Evolutionary conservation across 306 rosid species (phyloP).

Genomic region (Cucurbita pepo): DNA sequence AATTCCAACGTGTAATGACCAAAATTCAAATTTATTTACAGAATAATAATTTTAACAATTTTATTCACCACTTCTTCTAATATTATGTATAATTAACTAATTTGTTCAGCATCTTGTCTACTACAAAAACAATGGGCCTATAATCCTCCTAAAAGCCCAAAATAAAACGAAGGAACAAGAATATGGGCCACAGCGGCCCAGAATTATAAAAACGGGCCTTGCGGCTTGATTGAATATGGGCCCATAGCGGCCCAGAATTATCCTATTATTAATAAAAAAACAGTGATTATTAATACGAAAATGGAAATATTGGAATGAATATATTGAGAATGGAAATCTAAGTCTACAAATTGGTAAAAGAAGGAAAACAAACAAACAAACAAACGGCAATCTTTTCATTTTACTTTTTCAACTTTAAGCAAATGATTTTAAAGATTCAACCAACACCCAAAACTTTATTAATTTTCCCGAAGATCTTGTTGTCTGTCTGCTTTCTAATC

Average conservation of each 20-base stretch:
- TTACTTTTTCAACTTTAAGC: neutral
- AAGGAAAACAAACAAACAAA: neutral
- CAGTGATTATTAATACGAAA: neutral
- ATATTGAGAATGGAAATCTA: neutral
- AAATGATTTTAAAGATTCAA: neutral
- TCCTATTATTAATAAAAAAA: neutral
- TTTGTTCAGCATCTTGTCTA: neutral
- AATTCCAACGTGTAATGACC: no score
- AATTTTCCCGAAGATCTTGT: neutral
- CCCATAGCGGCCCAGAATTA: neutral
- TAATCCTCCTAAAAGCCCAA: neutral
- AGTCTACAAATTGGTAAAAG: neutral
- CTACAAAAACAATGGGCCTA: neutral
- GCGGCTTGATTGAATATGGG: neutral
- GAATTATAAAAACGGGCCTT: neutral
- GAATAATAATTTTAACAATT: no score
- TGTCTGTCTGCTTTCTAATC: constrained; percentile 24
- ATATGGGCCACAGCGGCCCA: neutral
- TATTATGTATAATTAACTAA: no score
- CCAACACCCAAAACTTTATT: constrained; percentile 1
- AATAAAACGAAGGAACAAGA: neutral
- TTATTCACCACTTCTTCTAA: neutral
- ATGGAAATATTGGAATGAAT: neutral
- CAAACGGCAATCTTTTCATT: neutral
- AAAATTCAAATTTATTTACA: no score